Base-by-base conservation (phyloP, 352 stramenopile genomes). In the Phytophthora sp. region DNA sequence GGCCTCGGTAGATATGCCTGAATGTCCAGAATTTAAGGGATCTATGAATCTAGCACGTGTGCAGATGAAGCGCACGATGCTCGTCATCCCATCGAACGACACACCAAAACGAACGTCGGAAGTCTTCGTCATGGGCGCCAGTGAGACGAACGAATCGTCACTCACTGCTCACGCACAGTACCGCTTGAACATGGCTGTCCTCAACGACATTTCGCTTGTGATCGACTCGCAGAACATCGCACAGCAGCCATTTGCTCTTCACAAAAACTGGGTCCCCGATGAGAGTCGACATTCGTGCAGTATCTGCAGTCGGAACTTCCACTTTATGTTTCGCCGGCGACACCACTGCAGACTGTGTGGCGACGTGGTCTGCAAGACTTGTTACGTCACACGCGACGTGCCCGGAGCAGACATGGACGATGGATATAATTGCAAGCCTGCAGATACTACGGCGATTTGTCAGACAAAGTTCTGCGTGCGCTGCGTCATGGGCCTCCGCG, bases 401-500 rank as follows among this genome's bases (percentile, higher is more conserved):
- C 72, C 69, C 4, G 52, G 55, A 5, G 58, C 51, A 4, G 53
- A 65, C 21, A 56, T 69, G 52, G 58, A 65, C 7, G 38, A 56
- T 46, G 27, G 20, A 26, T 41, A 45, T 15, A 41, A 26, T 16
- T 62, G 55, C 41, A 63, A 59, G 15, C 42, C 53, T 27, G 11
- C 57, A 13, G 47, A 53, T 1, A 3, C 23, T 0, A 35, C 38
- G 11, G 21, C n/a, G 13, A 76, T 86, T 23, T 76, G 65, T n/a
- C 51, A 67, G 23, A 82, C 75, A 29, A 86, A 88, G 42, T 88
- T 88, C 31, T 88, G 79, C 38, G 76, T 88, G 52, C 76, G 79
- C 18, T 88, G 62, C 16, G 67, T 88, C 55, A 71, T 88, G 69
- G 31, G 67, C 5, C 61, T 88, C 20, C 79, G 79, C 12, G 64